A percentile compares a stretch with the other conserved stretches of the same genome.
These are phyloP conservation scores for Umbelopsis ramanniana DNA, from an alignment of 192 early-diverging fungal species.

Conservation along the genomic window DNA sequence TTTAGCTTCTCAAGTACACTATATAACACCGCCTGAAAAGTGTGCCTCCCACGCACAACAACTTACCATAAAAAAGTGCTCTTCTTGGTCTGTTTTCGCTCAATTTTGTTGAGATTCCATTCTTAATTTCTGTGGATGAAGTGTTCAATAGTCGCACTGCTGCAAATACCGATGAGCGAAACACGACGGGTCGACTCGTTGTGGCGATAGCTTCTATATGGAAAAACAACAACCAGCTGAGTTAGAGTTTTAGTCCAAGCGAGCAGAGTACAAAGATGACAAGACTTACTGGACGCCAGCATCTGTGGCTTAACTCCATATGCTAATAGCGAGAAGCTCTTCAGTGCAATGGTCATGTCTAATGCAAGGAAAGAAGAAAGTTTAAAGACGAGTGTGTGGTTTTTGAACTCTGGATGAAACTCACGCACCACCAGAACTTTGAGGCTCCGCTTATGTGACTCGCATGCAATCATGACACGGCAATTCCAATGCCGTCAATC, in stretches of 20 bases:
- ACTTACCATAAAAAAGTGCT: conserved; percentile 57
- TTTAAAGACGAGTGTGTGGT: background rate
- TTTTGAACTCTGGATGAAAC: background rate
- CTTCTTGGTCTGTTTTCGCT: conserved; percentile 40
- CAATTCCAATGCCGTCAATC: too few species aligned
- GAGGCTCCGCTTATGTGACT: conserved; percentile 7
- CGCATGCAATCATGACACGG: background rate
- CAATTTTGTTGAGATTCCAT: conserved; percentile 7
- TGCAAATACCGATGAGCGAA: conserved; percentile 6
- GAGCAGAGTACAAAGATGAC: background rate
- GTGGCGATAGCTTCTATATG: background rate
- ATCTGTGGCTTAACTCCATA: conserved; percentile 7
- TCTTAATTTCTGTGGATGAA: conserved; percentile 9
- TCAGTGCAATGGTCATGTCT: conserved; percentile 18
- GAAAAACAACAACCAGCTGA: background rate
- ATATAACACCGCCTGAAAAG: background rate
- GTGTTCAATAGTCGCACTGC: background rate
- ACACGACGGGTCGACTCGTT: background rate
- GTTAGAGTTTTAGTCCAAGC: background rate
- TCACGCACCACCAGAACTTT: conserved; percentile 6
- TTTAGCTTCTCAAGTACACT: background rate
- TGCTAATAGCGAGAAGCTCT: background rate
- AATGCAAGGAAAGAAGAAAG: background rate
- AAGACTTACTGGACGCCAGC: background rate
- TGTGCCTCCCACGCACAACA: conserved; percentile 24